Conservation (phyloP, 2,329 filamentous ascomycete species). For the Hypoxylon sp. region DNA sequence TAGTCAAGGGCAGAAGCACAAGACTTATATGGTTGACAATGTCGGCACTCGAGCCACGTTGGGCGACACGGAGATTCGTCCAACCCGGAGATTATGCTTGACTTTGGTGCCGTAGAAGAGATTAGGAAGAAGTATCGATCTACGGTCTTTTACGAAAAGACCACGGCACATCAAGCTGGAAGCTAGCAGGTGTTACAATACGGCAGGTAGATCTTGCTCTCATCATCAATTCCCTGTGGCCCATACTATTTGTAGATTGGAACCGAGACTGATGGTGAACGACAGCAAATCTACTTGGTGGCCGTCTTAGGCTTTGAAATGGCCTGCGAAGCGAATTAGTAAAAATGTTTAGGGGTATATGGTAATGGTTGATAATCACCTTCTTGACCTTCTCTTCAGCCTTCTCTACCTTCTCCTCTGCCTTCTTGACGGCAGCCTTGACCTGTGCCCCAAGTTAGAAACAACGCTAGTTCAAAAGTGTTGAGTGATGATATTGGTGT, state of each 20-base stretch:
- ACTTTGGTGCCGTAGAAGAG: conserved; percentile 6
- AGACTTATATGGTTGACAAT: not conserved
- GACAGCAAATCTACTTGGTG: conserved; percentile 43
- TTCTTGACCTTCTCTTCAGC: conserved; percentile 45
- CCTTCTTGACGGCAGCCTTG: conserved; percentile 53
- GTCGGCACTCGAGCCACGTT: not conserved
- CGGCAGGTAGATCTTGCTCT: conserved; percentile 12
- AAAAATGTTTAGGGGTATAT: not conserved
- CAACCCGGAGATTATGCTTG: not conserved
- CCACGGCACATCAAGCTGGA: conserved; percentile 8
- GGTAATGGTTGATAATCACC: conserved; percentile 5
- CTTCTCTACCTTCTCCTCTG: conserved; percentile 53
- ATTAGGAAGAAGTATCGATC: not conserved
- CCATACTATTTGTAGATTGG: conserved; percentile 1
- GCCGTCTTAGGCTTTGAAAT: conserved; percentile 50
- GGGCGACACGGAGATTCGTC: not conserved
- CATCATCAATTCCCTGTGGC: conserved; percentile 3
- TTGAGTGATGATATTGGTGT: not conserved
- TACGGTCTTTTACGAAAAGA: conserved; percentile 8
- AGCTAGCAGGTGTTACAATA: conserved; percentile 7
- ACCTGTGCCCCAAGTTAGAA: conserved; percentile 50
- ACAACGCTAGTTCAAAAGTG: not conserved
- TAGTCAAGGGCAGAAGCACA: not conserved
- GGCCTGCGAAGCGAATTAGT: conserved; percentile 31
- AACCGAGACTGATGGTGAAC: conserved; percentile 7